phyloP scores from a whole-genome alignment of 768 basidiomycete genomes.

The Candolleomyces eurysporus region DNA sequence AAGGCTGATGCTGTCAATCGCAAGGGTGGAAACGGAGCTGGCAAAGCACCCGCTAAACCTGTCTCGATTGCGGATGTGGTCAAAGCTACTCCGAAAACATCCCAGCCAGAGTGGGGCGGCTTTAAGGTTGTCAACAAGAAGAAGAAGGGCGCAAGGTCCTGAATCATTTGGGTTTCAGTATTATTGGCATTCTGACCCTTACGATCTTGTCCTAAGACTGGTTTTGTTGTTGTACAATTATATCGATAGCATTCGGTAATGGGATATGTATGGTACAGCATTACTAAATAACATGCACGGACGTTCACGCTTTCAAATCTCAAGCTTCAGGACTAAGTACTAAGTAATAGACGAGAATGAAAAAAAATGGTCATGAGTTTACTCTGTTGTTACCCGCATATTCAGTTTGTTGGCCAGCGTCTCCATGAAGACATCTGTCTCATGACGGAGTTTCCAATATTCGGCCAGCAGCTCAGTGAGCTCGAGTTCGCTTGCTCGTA shows the following conservation, averaged over 20 bases:
- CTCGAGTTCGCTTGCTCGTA: constrained; percentile 72
- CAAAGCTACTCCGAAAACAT: constrained; percentile 78
- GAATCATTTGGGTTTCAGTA: constrained; percentile 11
- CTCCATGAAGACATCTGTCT: constrained; percentile 89
- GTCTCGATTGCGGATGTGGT: constrained; percentile 88
- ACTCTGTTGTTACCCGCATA: constrained; percentile 37
- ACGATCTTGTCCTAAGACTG: background rate
- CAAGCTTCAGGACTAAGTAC: background rate
- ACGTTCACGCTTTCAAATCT: background rate
- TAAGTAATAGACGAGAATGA: background rate
- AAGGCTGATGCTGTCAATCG: constrained; percentile 72
- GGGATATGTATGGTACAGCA: background rate
- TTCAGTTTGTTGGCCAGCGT: constrained; percentile 80
- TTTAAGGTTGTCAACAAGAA: constrained; percentile 97
- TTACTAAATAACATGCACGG: background rate
- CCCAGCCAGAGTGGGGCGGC: constrained; percentile 81
- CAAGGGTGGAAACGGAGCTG: constrained; percentile 39
- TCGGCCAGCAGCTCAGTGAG: constrained; percentile 79
- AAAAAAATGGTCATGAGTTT: background rate
- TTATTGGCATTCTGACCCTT: background rate
- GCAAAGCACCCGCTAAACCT: constrained; percentile 46
- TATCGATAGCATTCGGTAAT: background rate
- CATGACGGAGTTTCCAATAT: constrained; percentile 79
- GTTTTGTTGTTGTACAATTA: background rate
- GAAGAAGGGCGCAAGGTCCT: constrained; percentile 75